Evolutionary conservation across 2,329 filamentous ascomycete genomes (phyloP).

Genomic region (Penicillium brevicompactum): DNA sequence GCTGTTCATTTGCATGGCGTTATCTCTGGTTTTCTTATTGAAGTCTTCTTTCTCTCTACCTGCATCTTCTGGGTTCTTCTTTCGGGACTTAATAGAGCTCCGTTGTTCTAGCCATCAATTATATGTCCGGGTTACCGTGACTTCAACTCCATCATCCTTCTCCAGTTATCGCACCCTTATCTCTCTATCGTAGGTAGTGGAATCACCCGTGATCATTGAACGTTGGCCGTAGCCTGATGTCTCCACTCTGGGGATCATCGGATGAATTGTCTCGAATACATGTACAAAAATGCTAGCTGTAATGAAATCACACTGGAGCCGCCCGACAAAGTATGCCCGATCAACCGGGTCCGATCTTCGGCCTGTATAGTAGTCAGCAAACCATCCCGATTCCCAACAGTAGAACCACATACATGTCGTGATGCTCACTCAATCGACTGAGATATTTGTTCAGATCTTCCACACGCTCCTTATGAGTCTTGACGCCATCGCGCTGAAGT

Average conservation of each 20-base stretch:
- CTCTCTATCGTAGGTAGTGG: neutral
- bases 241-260: neutral
- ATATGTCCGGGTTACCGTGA: neutral
- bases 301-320: neutral
- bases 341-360: conserved; percentile 46
- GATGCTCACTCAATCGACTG: conserved; percentile 89
- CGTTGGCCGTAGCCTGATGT: neutral
- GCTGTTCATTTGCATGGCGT: conserved; percentile 30
- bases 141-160: neutral
- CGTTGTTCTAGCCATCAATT: conserved; percentile 9
- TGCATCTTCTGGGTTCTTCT: conserved; percentile 5
- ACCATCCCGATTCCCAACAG: neutral
- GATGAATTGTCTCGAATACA: neutral
- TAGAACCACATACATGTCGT: conserved; percentile 74
- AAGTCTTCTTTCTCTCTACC: conserved; percentile 1
- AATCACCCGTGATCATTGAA: neutral
- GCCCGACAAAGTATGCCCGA: neutral
- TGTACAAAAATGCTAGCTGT: neutral
- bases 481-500: conserved; percentile 80
- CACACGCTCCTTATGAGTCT: conserved; percentile 95
- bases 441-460: conserved; percentile 95
- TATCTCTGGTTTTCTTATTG: conserved; percentile 24
- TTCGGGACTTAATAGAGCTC: conserved; percentile 24
- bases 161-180: too few relatives aligned
- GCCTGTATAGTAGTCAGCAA: conserved; percentile 31